Evolutionary conservation across 805 yeast genomes (phyloP).

Genomic region (Candida ficus): DNA sequence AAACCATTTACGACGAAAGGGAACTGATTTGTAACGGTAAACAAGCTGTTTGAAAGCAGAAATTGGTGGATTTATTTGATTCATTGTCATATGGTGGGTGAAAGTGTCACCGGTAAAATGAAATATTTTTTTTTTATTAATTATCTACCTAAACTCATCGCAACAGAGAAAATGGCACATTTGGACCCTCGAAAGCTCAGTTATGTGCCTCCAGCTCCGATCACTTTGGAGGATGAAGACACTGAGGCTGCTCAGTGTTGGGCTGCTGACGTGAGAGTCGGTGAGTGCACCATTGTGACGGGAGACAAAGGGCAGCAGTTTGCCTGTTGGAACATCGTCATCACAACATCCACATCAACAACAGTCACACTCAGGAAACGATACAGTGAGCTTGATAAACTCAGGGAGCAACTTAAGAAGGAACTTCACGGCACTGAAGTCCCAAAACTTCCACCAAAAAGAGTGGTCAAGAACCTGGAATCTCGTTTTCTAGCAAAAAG

Average conservation of each 20-base stretch:
- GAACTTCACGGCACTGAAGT: constrained; percentile 34
- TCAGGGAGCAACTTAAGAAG: constrained; percentile 35
- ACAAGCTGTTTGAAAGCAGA: constrained; percentile 45
- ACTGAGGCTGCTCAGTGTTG: constrained; percentile 24
- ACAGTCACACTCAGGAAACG: constrained; percentile 47
- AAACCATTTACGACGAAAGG: constrained; percentile 66
- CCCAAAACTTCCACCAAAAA: constrained; percentile 43
- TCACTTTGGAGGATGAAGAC: constrained; percentile 31
- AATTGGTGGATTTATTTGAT: constrained; percentile 43
- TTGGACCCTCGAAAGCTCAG: constrained; percentile 10
- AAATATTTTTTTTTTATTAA: neutral
- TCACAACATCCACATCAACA: constrained; percentile 30
- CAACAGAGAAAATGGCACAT: neutral
- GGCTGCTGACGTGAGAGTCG: constrained; percentile 35
- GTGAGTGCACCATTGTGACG: constrained; percentile 33
- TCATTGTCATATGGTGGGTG: constrained; percentile 31
- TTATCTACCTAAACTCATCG: neutral
- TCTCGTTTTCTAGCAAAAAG: constrained; percentile 32
- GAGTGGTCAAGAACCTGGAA: constrained; percentile 23
- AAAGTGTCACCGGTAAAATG: neutral
- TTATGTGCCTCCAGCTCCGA: constrained; percentile 36
- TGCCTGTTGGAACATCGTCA: constrained; percentile 36
- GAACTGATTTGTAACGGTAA: constrained; percentile 61
- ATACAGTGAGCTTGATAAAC: constrained; percentile 55
- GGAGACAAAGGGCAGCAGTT: constrained; percentile 35